These are phyloP conservation scores for Neofusicoccum parvum DNA, from an alignment of 2,329 filamentous ascomycete species.

Conservation along the genomic window DNA sequence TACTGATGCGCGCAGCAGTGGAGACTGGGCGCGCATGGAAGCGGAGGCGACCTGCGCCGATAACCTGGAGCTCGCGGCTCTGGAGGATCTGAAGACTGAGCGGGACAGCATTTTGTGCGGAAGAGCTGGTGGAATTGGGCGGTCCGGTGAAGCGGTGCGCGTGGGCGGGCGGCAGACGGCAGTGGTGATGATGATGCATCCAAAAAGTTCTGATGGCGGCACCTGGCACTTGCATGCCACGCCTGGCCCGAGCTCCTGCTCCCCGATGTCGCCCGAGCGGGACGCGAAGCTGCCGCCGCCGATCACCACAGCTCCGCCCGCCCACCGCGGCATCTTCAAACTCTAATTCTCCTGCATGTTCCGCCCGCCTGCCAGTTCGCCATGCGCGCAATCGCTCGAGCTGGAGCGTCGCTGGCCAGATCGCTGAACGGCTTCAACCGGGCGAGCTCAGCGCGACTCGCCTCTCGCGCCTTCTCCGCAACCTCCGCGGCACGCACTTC, in stretches of 20 bases:
- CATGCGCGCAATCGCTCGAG: neutral
- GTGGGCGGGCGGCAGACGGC: neutral
- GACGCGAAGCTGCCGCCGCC: neutral
- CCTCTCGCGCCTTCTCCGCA: neutral
- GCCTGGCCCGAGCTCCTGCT: conserved; percentile 1
- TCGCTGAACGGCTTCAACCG: neutral
- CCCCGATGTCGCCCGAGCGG: conserved; percentile 17
- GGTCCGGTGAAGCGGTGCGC: neutral
- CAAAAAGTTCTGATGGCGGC: conserved; percentile 12
- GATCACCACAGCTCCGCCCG: neutral
- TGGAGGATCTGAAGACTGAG: conserved; percentile 52
- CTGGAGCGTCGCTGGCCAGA: neutral
- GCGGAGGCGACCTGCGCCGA: conserved; percentile 42
- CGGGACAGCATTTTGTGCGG: conserved; percentile 52
- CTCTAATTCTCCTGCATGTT: neutral
- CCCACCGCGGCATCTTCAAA: no score
- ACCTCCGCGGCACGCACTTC: neutral
- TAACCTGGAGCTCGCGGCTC: conserved; percentile 28
- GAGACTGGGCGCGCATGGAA: conserved; percentile 34
- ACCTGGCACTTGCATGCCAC: neutral
- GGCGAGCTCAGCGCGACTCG: neutral
- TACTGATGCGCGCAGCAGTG: conserved; percentile 31
- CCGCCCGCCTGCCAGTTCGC: neutral
- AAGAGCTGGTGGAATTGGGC: neutral
- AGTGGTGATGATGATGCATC: conserved; percentile 10